Evolutionary conservation across 164 flowering plant species (phyloP).

Genomic region (Paratinospora sagittata): DNA sequence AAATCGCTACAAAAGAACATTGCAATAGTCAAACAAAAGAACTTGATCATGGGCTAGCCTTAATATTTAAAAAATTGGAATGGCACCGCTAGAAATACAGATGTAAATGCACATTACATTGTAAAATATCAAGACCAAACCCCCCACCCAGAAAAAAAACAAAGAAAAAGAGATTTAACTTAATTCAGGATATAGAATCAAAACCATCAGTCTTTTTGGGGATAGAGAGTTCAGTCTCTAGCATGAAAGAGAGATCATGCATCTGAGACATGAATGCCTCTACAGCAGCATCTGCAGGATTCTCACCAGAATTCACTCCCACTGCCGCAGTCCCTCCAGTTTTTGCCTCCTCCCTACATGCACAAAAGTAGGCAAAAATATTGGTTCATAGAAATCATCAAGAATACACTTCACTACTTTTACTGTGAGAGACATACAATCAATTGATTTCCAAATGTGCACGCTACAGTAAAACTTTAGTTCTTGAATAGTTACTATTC

Average conservation of each 20-base stretch:
- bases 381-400: neutral
- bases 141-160: neutral
- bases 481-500: too few species aligned
- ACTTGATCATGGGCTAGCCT: too few species aligned
- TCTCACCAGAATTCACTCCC: slow-evolving; percentile 4
- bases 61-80: neutral
- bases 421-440: too few species aligned
- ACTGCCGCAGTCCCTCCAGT: neutral
- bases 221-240: slow-evolving; percentile 20
- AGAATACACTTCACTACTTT: too few species aligned
- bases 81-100: neutral
- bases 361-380: neutral
- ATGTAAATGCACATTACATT: neutral
- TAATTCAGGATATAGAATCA: slow-evolving; percentile 1
- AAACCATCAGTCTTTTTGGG: slow-evolving; percentile 17
- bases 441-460: too few species aligned
- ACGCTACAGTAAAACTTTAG: too few species aligned
- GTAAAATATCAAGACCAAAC: slow-evolving; percentile 6
- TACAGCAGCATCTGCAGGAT: slow-evolving; percentile 14
- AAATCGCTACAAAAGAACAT: too few species aligned
- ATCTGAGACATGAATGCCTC: slow-evolving; percentile 23
- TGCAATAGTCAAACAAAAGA: too few species aligned
- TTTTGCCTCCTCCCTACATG: slow-evolving; percentile 10
- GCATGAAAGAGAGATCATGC: slow-evolving; percentile 31
- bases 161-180: too few species aligned